Percentiles rank a stretch among this genome's conserved stretches.
phyloP scores from a whole-genome alignment of 1,284 basidiomycete genomes.

The Trichosporon sp. region DNA sequence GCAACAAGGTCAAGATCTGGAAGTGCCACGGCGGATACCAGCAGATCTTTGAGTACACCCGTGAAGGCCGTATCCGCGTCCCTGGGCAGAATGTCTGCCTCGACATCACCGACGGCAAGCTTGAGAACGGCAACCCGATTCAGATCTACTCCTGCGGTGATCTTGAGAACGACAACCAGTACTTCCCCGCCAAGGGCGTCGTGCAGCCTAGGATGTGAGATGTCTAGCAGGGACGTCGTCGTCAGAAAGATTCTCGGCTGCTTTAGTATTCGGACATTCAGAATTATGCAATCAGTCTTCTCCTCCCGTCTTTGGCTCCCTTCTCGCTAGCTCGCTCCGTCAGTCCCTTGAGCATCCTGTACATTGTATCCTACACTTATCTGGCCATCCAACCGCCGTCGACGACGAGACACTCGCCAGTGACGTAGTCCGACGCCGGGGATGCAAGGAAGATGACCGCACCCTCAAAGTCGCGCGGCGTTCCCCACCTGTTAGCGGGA shows the following conservation, averaged over 20 bases:
- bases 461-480: slow-evolving; percentile 81
- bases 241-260: background rate
- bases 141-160: slow-evolving; percentile 1
- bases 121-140: background rate
- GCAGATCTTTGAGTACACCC: background rate
- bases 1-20: background rate
- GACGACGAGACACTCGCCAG: slow-evolving; percentile 61
- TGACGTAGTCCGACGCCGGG: slow-evolving; percentile 78
- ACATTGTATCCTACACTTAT: background rate
- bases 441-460: slow-evolving; percentile 85
- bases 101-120: background rate
- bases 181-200: background rate
- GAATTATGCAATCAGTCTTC: background rate
- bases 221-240: background rate
- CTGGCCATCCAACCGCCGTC: slow-evolving; percentile 50
- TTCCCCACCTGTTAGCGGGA: slow-evolving; percentile 85
- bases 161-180: background rate
- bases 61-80: background rate
- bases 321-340: no score
- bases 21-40: background rate
- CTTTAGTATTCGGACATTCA: background rate
- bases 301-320: no score
- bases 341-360: background rate
- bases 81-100: background rate
- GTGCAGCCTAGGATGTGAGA: background rate